Evolutionary conservation across 2,329 filamentous ascomycete genomes (phyloP), one percentile per base, ranked within the genome.

Genomic region (Aspergillus niger): DNA sequence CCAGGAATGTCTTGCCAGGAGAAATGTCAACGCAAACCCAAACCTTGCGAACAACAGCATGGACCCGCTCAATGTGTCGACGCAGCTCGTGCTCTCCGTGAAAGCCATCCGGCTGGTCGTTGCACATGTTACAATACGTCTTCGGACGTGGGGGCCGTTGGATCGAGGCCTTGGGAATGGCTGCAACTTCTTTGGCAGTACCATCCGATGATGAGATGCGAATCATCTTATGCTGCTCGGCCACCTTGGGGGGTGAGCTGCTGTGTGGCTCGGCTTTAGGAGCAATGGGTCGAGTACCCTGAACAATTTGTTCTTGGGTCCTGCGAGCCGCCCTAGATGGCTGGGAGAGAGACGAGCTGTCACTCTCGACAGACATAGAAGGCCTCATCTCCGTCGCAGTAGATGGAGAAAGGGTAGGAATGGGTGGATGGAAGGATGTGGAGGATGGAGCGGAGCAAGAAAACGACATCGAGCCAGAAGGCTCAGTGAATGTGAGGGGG

Each of bases 11-110:
- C 84, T 83, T 76, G 78, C 86, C 73, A 67, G 82, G 68, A 75
- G 84, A 79, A 24, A 83, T 83, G 63, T 89, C 86, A 41, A 86
- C 79, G 69, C 85, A 88, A 51, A 89, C 82, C 83, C 84, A 89
- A 57, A 86, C 85, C 60, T 85, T 86, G 63, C 84, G 82, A 11
- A 79, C 77, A 30, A 76, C 69, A 3, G 82, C 78, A 74, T 98
- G 94, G 65, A 91, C 83, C 53, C 87, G 85, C 44, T 85, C 84
- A 56, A 83, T 83, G 67, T 92, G 89, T 17, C 89, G 83, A 47
- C 86, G 84, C 26, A 91, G 83, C 74, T 97, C 92, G 72, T 96
- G 92, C 24, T 93, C 90, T 57, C 92, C 92, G 36, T 92, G 87
- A 76, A 96, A 96, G 48, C 91, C 92, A 17, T 90, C 85, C 0